Conservation (phyloP, 192 early-diverging fungal genomes). For the Umbelopsis ramanniana region DNA sequence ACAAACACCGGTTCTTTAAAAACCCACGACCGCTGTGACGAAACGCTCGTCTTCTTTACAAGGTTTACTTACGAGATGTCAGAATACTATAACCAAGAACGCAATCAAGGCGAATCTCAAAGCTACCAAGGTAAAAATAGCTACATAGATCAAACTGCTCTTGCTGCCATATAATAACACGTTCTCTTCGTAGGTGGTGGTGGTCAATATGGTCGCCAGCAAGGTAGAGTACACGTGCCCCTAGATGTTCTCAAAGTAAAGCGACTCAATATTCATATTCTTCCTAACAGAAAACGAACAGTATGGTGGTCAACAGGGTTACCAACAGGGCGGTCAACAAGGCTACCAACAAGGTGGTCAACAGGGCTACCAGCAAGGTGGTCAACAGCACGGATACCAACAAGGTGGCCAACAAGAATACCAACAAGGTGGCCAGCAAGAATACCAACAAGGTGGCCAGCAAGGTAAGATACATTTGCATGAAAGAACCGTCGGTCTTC, state of each 20-base stretch:
- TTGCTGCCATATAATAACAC: background rate
- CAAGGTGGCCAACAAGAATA: background rate
- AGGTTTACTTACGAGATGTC: background rate
- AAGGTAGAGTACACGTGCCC: background rate
- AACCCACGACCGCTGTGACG: background rate
- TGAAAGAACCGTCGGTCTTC: background rate
- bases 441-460: background rate
- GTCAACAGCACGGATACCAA: background rate
- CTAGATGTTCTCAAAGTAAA: too few relatives aligned
- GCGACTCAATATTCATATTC: too few relatives aligned
- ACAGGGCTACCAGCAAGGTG: background rate
- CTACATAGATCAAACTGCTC: background rate
- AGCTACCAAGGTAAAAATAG: slow-evolving; percentile 8
- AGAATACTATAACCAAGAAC: slow-evolving; percentile 15
- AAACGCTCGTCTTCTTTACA: background rate
- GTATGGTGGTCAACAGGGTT: slow-evolving; percentile 14
- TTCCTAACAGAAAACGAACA: background rate
- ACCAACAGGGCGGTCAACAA: background rate
- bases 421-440: background rate
- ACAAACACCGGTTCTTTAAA: background rate
- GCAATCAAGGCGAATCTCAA: slow-evolving; percentile 1
- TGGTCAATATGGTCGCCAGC: slow-evolving; percentile 1
- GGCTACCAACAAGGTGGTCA: background rate
- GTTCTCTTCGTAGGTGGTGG: background rate
- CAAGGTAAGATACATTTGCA: background rate